Percentiles rank a stretch among this genome's conserved stretches.
phyloP scores from a whole-genome alignment of 345 rosid species.

The Geranium brycei region DNA sequence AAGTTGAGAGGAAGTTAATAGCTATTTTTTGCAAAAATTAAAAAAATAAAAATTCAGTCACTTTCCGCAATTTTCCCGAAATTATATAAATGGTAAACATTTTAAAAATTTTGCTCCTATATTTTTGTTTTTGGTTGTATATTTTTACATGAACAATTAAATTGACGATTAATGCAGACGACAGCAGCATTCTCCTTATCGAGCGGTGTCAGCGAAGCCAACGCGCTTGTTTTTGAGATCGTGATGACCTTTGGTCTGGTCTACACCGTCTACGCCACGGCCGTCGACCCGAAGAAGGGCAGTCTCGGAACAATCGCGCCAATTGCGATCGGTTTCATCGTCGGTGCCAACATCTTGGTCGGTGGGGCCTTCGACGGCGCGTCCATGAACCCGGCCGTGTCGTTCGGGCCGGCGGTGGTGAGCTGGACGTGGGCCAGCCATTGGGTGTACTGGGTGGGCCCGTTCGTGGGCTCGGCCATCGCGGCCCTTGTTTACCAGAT shows the following conservation, averaged over 20 bases:
- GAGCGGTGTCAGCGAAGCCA: constrained; percentile 53
- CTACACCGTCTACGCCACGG: constrained; percentile 83
- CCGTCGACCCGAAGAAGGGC: constrained; percentile 85
- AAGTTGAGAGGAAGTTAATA: too few species aligned
- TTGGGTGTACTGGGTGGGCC: constrained; percentile 95
- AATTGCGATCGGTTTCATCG: constrained; percentile 74
- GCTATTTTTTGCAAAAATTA: too few species aligned
- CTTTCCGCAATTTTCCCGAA: too few species aligned
- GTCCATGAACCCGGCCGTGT: constrained; percentile 91
- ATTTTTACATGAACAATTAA: background rate
- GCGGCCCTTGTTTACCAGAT: constrained; percentile 56
- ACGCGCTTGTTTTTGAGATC: constrained; percentile 74
- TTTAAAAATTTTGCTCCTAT: too few species aligned
- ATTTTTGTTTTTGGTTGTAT: too few species aligned
- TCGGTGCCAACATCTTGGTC: constrained; percentile 82
- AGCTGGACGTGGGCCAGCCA: constrained; percentile 91
- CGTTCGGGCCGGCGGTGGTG: constrained; percentile 89
- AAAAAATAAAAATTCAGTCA: too few species aligned
- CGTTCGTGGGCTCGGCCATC: constrained; percentile 56
- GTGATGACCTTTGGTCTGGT: constrained; percentile 93
- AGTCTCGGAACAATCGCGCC: constrained; percentile 72
- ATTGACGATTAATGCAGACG: constrained; percentile 19
- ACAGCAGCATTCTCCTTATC: constrained; percentile 60
- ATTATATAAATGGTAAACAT: too few species aligned
- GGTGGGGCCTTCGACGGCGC: constrained; percentile 93